Evolutionary conservation across 2,329 filamentous ascomycete genomes (phyloP), one percentile per base, ranked within the genome.

Genomic region (Botrytis fabae): DNA sequence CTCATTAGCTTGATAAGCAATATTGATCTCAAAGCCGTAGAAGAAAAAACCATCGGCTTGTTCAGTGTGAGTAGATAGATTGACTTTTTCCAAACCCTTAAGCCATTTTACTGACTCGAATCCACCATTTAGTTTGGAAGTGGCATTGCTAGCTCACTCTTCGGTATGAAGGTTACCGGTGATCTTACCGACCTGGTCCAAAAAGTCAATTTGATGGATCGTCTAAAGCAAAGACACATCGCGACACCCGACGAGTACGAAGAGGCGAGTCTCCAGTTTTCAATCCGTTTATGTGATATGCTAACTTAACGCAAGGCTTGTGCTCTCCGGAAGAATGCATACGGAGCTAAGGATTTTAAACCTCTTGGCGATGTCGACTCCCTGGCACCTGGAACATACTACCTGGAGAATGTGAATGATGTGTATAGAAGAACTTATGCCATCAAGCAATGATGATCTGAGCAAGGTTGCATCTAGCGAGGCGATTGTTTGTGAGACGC

Each of bases 1-100:
- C 54, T 70, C 35, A 70, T 60, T 28, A 60, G 68, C 54, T 38
- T 70, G 25, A 70, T 59, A 20, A 70, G 40, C 54, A 70, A 44
- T n/a, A 57, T 60, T 9, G 48, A 60, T 42, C 68, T 57, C 22
- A 44, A n/a, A 40, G n/a, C 68, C 2, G 35, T 25, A 16, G 44
- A 65, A 48, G 54, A 40, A 10, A 61, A 70, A 35, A n/a, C 28
- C 2, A 60, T 70, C 18, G 68, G 68, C 8, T 46, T 70, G 54
- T 70, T 70, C 40, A 61, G 68, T 40, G 62, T 65, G 20, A 65
- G 62, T 35, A 9, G 12, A 14, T 35, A 0, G 0, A 18, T 35
- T 22, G 2, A 6, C 2, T 18, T 40, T 60, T 16, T n/a, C 25
- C 2, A n/a, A 14, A 28, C 12, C 5, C n/a, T 28, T 12, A 48